Conservation (phyloP, 306 rosid species). For the Biancaea sappan region DNA sequence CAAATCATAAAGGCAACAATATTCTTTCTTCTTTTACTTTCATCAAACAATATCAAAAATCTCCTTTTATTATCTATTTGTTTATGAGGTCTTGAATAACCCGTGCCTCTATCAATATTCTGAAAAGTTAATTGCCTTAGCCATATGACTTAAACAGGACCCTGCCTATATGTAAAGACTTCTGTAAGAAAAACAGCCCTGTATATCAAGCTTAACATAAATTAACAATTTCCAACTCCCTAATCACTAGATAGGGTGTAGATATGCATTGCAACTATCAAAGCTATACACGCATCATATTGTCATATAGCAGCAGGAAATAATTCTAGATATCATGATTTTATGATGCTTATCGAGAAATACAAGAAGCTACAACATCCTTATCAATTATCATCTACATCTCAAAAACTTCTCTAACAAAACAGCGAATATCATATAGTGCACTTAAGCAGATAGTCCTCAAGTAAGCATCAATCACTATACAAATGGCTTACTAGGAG, state of each 20-base stretch:
- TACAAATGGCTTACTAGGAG: constrained; percentile 56
- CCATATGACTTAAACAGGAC: background rate
- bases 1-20: background rate
- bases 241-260: background rate
- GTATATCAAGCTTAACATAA: background rate
- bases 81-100: background rate
- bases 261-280: constrained; percentile 20
- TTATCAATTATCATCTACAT: background rate
- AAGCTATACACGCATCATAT: background rate
- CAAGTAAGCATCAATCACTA: constrained; percentile 31
- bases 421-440: constrained; percentile 12
- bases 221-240: background rate
- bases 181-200: background rate
- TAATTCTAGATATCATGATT: constrained; percentile 3
- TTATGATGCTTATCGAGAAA: background rate
- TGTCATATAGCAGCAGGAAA: constrained; percentile 2
- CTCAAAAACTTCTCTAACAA: background rate
- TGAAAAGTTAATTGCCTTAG: background rate
- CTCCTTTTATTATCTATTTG: background rate
- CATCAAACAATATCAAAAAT: background rate
- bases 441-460: constrained; percentile 25
- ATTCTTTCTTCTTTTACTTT: background rate
- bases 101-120: background rate
- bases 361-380: background rate
- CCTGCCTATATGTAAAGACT: background rate